Evolutionary conservation across 1,139 yeast genomes (phyloP).

Genomic region (Lizanozyma gosingica): DNA sequence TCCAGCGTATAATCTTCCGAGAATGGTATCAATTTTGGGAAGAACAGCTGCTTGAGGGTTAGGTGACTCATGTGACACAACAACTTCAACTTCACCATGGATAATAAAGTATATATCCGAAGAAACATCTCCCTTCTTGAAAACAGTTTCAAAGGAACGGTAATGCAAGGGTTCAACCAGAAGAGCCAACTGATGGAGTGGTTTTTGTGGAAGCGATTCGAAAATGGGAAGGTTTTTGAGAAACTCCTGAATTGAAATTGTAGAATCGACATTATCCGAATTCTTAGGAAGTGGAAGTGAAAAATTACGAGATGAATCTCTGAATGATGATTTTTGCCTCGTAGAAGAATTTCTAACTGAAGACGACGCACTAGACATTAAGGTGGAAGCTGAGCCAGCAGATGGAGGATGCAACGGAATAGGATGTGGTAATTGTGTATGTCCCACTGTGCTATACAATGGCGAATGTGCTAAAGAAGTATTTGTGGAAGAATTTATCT

Average conservation of each 20-base stretch:
- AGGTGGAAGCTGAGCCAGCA: constrained; percentile 2
- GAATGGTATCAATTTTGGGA: constrained; percentile 23
- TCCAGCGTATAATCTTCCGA: constrained; percentile 55
- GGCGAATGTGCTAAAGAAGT: neutral
- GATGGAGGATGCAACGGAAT: neutral
- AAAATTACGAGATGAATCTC: constrained; percentile 2
- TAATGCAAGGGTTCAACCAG: constrained; percentile 48
- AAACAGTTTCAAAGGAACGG: constrained; percentile 50
- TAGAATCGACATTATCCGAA: constrained; percentile 35
- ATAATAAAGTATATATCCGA: constrained; percentile 59
- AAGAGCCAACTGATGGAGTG: constrained; percentile 55
- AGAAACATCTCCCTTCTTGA: constrained; percentile 51
- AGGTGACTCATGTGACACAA: constrained; percentile 28
- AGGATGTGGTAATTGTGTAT: neutral
- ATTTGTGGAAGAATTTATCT: neutral
- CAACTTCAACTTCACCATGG: constrained; percentile 62
- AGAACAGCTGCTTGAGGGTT: constrained; percentile 8
- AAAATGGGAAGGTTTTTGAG: constrained; percentile 52
- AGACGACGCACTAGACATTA: neutral
- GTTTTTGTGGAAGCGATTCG: constrained; percentile 43
- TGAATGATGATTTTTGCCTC: constrained; percentile 8
- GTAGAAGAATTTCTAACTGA: constrained; percentile 10
- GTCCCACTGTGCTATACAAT: neutral
- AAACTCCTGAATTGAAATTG: constrained; percentile 49
- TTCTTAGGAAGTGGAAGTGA: constrained; percentile 4